Evolutionary conservation across 192 early-diverging fungal species (phyloP), one percentile per base, ranked within the genome.

Genomic region (Glomus cerebriforme): DNA sequence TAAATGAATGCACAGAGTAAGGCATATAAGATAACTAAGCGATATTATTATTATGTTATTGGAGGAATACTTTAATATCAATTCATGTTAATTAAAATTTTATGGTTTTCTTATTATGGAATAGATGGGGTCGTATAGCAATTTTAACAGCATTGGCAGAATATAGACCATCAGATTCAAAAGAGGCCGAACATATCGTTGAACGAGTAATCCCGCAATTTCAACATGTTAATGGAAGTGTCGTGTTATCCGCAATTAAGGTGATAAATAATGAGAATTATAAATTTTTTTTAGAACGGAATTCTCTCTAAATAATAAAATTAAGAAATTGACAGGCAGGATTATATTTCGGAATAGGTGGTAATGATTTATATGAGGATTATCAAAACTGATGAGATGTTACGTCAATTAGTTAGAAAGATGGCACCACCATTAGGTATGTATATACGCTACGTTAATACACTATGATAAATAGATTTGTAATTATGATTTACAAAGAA

Each of bases 1-100:
- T 99, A 63, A 99, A 99, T 85, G 98, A 98, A 83, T 98, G 97
- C 83, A 95, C 94, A 47, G 98, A 99, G 91, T 93, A 84, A 75
- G 82, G 75, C 0, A 59, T 63, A 10, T 62, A 39, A n/a, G 3
- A 29, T n/a, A 31, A 19, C 15, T 7, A n/a, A 37, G 15, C 6
- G 27, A 19, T 34, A 15, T 32, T 19, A 26, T 39, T 67, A 31
- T 22, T 19, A 68, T 66, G 15, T 68, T 34, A 22, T 39, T 39
- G 13, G 19, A 22, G 1, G 39, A 39, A 3, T 12, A 12, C 12
- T 43, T 43, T 43, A n/a, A 17, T 17, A 19, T 65, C 2, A 13
- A 12, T 32, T 64, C 62, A 27, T 13, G 27, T 68, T 17, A 22
- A 39, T 3, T 24, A n/a, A 17, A 22, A 39, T 68, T 5, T 32